Percentiles rank a stretch among this genome's conserved stretches.
Evolutionary conservation across 495 filamentous ascomycete species (phyloP).

Genomic region (Xylaria telfairii): DNA sequence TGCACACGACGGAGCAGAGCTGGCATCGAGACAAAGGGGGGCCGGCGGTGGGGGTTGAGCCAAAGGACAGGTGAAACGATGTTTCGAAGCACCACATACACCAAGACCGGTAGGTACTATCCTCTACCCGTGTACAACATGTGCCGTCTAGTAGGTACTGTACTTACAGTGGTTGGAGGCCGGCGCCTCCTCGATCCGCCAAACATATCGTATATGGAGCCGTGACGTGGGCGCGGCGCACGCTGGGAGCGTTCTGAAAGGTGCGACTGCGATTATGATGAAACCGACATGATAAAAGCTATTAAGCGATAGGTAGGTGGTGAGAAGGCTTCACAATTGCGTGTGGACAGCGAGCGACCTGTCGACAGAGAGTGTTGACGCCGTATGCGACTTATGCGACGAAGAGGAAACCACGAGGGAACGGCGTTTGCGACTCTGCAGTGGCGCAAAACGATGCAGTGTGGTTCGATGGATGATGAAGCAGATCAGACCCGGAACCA

Average conservation of each 20-base stretch:
- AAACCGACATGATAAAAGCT: conserved; percentile 33
- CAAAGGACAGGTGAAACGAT: background rate
- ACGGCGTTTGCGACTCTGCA: background rate
- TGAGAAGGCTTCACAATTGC: background rate
- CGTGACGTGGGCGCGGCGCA: conserved; percentile 27
- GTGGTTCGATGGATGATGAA: conserved; percentile 8
- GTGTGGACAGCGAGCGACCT: background rate
- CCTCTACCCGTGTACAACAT: background rate
- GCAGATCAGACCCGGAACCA: background rate
- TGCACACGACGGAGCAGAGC: background rate
- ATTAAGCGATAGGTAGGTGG: background rate
- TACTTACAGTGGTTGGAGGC: conserved; percentile 54
- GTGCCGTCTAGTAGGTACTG: background rate
- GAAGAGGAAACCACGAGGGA: background rate
- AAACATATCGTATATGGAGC: conserved; percentile 50
- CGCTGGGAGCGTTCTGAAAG: conserved; percentile 29
- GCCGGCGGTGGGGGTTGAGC: background rate
- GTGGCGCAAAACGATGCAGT: conserved; percentile 15
- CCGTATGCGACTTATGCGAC: conserved; percentile 1
- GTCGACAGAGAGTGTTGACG: background rate
- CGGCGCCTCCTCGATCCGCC: conserved; percentile 51
- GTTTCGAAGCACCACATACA: background rate
- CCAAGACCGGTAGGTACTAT: background rate
- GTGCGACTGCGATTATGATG: conserved; percentile 31
- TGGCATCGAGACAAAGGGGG: background rate